A percentile compares a stretch with the other conserved stretches of the same genome.
Evolutionary conservation across 768 basidiomycete species (phyloP).

Genomic region (Trametes cubensis): DNA sequence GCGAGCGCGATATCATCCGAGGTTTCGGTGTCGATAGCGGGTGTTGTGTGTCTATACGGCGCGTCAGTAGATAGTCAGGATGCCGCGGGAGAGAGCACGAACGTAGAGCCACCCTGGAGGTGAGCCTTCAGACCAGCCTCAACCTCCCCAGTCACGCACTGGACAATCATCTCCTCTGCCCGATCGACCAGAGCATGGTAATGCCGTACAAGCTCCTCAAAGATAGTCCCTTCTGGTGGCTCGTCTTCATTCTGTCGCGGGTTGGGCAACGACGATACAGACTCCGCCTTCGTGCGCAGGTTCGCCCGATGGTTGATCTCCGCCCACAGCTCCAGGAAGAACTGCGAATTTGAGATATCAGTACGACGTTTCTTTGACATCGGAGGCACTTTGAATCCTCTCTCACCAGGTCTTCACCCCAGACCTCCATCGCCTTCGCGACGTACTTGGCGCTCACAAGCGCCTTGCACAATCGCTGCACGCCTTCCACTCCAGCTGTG

Average conservation of each 20-base stretch:
- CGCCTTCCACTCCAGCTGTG: conserved; percentile 83
- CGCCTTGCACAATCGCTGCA: conserved; percentile 84
- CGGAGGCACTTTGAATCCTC: conserved; percentile 32
- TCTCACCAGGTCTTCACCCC: conserved; percentile 94
- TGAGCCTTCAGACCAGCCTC: conserved; percentile 75
- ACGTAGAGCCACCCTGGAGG: conserved; percentile 48
- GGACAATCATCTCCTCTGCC: conserved; percentile 88
- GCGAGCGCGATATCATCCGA: conserved; percentile 55
- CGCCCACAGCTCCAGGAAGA: conserved; percentile 89
- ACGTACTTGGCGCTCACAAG: conserved; percentile 80
- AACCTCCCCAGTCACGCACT: conserved; percentile 81
- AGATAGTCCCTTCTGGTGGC: conserved; percentile 66
- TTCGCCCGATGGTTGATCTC: conserved; percentile 68
- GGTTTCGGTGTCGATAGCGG: conserved; percentile 28
- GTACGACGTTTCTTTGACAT: not conserved
- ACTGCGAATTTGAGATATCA: conserved; percentile 47
- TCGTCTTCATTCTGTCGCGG: conserved; percentile 38
- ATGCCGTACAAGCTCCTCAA: conserved; percentile 70
- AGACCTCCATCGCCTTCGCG: conserved; percentile 65
- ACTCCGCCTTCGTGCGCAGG: conserved; percentile 57
- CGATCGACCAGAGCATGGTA: conserved; percentile 64
- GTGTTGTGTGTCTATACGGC: conserved; percentile 27
- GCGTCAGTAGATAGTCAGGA: not conserved
- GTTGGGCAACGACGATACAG: conserved; percentile 54
- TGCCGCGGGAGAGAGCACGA: conserved; percentile 26